Conservation (phyloP, 495 filamentous ascomycete species). For the Penicillium lividum region DNA sequence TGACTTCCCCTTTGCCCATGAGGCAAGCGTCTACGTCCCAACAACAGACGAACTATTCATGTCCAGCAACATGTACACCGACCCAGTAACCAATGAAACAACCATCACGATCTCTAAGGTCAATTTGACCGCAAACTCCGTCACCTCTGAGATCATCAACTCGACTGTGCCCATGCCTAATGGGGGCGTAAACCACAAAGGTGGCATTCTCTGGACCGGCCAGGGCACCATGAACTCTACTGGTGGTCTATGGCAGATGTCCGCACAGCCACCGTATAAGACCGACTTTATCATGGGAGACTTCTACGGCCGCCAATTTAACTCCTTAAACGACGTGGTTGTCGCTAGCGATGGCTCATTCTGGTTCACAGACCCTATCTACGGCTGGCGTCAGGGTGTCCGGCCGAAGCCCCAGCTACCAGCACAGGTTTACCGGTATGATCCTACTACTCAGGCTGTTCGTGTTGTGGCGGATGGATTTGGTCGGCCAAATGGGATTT, state of each 20-base stretch:
- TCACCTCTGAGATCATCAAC: conserved; percentile 38
- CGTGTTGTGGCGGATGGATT: conserved; percentile 54
- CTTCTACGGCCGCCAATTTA: conserved; percentile 49
- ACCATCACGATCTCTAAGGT: conserved; percentile 44
- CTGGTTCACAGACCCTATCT: conserved; percentile 60
- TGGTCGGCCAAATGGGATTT: conserved; percentile 48
- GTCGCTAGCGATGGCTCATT: conserved; percentile 43
- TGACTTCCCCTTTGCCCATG: conserved; percentile 55
- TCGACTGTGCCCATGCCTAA: conserved; percentile 54
- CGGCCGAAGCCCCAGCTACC: conserved; percentile 48
- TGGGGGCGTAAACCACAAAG: conserved; percentile 51
- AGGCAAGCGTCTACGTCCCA: conserved; percentile 59
- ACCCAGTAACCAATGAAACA: conserved; percentile 30
- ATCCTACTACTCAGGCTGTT: conserved; percentile 46
- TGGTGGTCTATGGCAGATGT: conserved; percentile 49
- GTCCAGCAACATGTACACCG: conserved; percentile 53
- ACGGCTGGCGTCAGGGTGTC: conserved; percentile 44
- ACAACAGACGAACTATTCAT: conserved; percentile 57
- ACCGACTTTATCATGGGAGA: conserved; percentile 34
- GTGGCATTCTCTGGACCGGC: conserved; percentile 49
- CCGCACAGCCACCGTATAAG: conserved; percentile 33
- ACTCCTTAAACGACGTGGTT: conserved; percentile 49
- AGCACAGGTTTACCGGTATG: conserved; percentile 53
- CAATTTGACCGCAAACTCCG: conserved; percentile 27
- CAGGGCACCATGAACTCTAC: conserved; percentile 51